phyloP scores from a whole-genome alignment of 2,329 filamentous ascomycete genomes.

The Colletotrichum chlorophyti region DNA sequence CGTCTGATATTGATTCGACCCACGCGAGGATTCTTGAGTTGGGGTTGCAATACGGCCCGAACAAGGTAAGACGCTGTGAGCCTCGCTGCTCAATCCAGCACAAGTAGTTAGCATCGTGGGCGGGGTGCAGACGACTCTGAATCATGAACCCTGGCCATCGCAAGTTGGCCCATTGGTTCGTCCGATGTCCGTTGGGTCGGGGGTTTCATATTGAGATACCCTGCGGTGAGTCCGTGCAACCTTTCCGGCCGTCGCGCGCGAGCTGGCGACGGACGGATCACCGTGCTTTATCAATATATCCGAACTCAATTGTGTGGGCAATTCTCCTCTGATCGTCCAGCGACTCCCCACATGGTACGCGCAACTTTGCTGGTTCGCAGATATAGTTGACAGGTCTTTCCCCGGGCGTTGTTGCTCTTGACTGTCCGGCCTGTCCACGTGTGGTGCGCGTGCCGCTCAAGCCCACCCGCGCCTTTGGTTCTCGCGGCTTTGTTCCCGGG shows the following conservation, averaged over 20 bases:
- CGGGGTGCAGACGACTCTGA: constrained; percentile 1
- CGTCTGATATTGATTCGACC: constrained; percentile 24
- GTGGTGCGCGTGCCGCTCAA: constrained; percentile 4
- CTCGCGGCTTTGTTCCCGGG: background rate
- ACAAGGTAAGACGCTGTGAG: constrained; percentile 3
- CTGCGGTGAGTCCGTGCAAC: constrained; percentile 2
- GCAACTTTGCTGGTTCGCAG: background rate
- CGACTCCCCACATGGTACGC: constrained; percentile 1
- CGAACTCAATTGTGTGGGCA: constrained; percentile 4
- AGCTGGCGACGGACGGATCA: background rate
- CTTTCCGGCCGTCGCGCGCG: background rate
- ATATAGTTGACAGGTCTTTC: background rate
- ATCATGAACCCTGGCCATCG: constrained; percentile 24
- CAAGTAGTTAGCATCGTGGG: background rate
- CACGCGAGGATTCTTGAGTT: background rate
- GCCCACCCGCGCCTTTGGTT: background rate
- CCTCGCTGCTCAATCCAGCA: background rate
- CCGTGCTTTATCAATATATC: constrained; percentile 5
- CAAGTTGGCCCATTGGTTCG: constrained; percentile 15
- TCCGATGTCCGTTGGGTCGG: constrained; percentile 10
- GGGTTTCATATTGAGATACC: constrained; percentile 19
- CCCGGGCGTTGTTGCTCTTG: background rate
- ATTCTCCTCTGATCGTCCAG: background rate
- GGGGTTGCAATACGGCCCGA: constrained; percentile 1
- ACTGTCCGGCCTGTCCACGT: constrained; percentile 9